phyloP scores from a whole-genome alignment of 202 grass and related monocot genomes.

The Sporobolus alterniflorus region DNA sequence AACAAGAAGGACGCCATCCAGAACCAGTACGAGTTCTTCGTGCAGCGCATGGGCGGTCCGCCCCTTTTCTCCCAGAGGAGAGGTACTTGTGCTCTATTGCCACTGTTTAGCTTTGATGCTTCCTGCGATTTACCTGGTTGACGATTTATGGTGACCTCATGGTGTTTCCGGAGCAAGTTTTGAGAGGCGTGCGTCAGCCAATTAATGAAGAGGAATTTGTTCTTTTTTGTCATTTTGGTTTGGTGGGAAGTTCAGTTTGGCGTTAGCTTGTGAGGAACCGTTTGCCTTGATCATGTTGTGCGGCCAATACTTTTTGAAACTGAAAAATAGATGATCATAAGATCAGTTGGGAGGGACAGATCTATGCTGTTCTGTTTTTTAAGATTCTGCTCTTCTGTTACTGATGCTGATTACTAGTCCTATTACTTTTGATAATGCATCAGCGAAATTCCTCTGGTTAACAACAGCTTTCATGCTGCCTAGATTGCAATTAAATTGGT shows the following conservation, averaged over 20 bases:
- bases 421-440: neutral
- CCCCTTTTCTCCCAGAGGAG: conserved; percentile 82
- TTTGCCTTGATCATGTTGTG: neutral
- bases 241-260: neutral
- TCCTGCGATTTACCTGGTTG: neutral
- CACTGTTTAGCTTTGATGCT: neutral
- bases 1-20: conserved; percentile 93
- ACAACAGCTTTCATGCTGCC: neutral
- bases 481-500: neutral
- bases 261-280: neutral
- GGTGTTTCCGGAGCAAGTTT: too few species aligned
- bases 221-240: neutral
- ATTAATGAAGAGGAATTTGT: neutral
- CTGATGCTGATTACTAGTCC: neutral
- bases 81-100: conserved; percentile 50
- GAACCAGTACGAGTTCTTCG: conserved; percentile 95
- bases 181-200: neutral
- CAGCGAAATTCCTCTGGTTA: neutral
- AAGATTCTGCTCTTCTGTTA: neutral
- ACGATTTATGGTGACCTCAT: neutral
- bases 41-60: conserved; percentile 96
- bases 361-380: neutral
- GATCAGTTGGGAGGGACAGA: neutral
- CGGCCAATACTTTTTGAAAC: neutral
- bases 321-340: neutral